A percentile compares a stretch with the other conserved stretches of the same genome.
Conservation (phyloP, 768 basidiomycete species). For the Exidia glandulosa region DNA sequence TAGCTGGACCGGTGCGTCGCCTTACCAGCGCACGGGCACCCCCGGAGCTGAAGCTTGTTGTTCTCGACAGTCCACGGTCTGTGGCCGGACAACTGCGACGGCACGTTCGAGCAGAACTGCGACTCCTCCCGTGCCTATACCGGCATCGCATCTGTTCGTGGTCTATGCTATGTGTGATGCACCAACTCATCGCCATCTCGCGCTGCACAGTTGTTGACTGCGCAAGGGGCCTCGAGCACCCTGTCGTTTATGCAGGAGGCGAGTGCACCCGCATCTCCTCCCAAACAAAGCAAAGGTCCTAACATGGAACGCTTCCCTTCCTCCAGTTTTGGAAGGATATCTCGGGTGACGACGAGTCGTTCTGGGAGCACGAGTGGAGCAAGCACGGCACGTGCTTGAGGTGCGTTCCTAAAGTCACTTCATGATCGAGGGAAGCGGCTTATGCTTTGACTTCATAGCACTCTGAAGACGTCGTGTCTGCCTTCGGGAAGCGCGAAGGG, state of each 20-base stretch:
- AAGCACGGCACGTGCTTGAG: slow-evolving; percentile 50
- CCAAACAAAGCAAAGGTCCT: neutral
- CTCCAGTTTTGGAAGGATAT: slow-evolving; percentile 50
- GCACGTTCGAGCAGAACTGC: slow-evolving; percentile 22
- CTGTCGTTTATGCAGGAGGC: slow-evolving; percentile 43
- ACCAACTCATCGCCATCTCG: neutral
- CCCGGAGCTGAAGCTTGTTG: neutral
- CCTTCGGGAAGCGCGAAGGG: slow-evolving; percentile 48
- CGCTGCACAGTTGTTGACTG: slow-evolving; percentile 36
- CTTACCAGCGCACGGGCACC: neutral
- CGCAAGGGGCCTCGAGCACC: slow-evolving; percentile 48
- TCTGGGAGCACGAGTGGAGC: slow-evolving; percentile 73
- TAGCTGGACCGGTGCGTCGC: neutral
- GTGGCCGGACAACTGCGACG: slow-evolving; percentile 39
- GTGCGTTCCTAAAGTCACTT: slow-evolving; percentile 5
- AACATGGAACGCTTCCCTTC: slow-evolving; percentile 15
- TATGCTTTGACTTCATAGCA: slow-evolving; percentile 26
- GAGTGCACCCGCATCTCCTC: neutral
- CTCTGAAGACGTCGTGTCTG: slow-evolving; percentile 46
- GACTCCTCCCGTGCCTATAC: slow-evolving; percentile 36
- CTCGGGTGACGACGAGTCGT: slow-evolving; percentile 45
- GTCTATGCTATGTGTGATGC: neutral
- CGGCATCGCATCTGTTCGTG: slow-evolving; percentile 28
- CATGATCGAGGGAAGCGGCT: neutral
- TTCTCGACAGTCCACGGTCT: neutral